These are phyloP conservation scores for Moniliophthora roreri DNA, from an alignment of 1,284 basidiomycete genomes.

Conservation along the genomic window DNA sequence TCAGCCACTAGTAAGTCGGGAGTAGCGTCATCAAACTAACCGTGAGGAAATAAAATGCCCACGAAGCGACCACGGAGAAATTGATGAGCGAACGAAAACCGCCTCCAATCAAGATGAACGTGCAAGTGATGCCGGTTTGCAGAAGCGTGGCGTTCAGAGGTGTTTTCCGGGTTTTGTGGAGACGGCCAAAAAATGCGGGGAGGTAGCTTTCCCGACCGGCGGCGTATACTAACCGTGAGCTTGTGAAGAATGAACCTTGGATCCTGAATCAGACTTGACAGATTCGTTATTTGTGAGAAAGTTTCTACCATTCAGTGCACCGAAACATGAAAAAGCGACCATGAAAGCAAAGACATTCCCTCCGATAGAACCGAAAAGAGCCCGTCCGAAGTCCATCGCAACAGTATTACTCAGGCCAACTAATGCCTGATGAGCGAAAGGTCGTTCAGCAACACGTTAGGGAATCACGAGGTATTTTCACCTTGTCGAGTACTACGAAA, in stretches of 20 bases:
- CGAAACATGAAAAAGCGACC: slow-evolving; percentile 94
- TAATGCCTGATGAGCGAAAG: slow-evolving; percentile 44
- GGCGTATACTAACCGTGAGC: slow-evolving; percentile 83
- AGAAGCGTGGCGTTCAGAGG: slow-evolving; percentile 85
- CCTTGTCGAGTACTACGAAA: slow-evolving; percentile 89
- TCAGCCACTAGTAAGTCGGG: neutral
- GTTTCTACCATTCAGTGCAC: slow-evolving; percentile 77
- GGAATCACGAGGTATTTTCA: slow-evolving; percentile 26
- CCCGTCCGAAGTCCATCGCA: slow-evolving; percentile 91
- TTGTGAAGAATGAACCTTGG: slow-evolving; percentile 78
- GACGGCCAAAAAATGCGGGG: slow-evolving; percentile 75
- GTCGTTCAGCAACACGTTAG: neutral
- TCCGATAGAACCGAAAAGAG: slow-evolving; percentile 83
- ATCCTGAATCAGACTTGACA: no score
- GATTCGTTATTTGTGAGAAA: neutral
- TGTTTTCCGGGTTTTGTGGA: slow-evolving; percentile 75
- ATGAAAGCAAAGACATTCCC: slow-evolving; percentile 86
- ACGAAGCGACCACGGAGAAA: slow-evolving; percentile 84
- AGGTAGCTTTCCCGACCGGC: slow-evolving; percentile 89
- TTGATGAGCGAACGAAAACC: slow-evolving; percentile 88
- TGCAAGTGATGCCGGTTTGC: slow-evolving; percentile 71
- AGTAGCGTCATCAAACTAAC: slow-evolving; percentile 43
- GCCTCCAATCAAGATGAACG: slow-evolving; percentile 83
- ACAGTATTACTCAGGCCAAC: slow-evolving; percentile 89
- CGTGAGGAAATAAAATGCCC: slow-evolving; percentile 91